Conservation (phyloP, 305 asterid species). For the Solanum hybrid region DNA sequence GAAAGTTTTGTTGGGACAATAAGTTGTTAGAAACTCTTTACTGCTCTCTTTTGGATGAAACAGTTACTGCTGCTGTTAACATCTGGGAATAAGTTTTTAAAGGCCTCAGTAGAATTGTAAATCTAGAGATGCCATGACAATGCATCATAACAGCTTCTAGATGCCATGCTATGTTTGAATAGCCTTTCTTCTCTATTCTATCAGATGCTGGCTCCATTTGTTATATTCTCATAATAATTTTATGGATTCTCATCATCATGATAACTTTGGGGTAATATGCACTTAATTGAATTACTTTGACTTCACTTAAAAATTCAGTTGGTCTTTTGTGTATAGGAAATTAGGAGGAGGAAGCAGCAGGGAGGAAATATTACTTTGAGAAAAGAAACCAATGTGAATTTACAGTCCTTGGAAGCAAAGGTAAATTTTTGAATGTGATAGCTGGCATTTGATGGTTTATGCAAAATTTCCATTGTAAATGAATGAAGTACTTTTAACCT, state of each 20-base stretch:
- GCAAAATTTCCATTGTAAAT: not conserved
- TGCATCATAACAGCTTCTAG: not conserved
- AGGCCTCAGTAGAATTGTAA: not conserved
- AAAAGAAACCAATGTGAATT: constrained; percentile 31
- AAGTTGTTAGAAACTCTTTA: not conserved
- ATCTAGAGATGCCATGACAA: not conserved
- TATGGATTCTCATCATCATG: not conserved
- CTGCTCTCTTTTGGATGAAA: not conserved
- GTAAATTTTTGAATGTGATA: constrained; percentile 18
- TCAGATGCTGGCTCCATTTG: not conserved
- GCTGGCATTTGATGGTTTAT: not conserved
- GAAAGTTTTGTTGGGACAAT: constrained; percentile 1
- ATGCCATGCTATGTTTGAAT: not conserved
- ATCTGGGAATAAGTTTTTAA: not conserved
- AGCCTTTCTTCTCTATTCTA: not conserved
- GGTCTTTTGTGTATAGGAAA: constrained; percentile 43
- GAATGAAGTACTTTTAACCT: not conserved
- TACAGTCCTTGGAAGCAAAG: constrained; percentile 66
- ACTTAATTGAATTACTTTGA: not conserved
- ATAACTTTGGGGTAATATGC: not conserved
- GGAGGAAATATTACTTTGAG: constrained; percentile 39
- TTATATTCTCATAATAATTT: not conserved
- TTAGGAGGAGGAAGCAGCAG: constrained; percentile 76
- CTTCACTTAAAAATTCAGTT: not conserved
- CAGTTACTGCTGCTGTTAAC: not conserved